Evolutionary conservation across 148 eudicot genomes (phyloP), one percentile per base, ranked within the genome.

Genomic region (Camellia japonica): DNA sequence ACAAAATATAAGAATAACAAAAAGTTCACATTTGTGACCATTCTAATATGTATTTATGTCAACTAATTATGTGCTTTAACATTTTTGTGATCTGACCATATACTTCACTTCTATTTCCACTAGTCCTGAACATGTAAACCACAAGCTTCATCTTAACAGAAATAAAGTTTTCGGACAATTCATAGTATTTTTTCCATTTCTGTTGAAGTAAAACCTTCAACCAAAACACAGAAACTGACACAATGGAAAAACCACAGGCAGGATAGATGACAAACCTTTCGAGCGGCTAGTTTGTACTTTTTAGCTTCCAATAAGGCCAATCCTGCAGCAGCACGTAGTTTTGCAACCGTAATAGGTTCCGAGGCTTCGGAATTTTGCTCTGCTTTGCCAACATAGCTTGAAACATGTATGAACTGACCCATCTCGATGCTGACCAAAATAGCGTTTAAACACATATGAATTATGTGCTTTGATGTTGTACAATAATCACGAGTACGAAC

Each of bases 401-500:
- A 78, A 73, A 96, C 99, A 83, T 96, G 99, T 2, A 94, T 78
- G 80, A 96, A 96, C 85, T 96, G 97, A 54, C 94, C 93, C 95
- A 93, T 88, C 89, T 96, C 99, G 75, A 96, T 93, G 88, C 99
- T 96, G 46, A 93, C 98, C 82, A 96, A 85, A 75, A 93, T 96
- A 4, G 99, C 92, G 86, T 91, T 96, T 83, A 93, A 79, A 73
- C 99, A 96, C 99, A 96, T 93, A 72, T 90, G 90, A 68, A 91
- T 87, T 18, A 96, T 92, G 81, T 96, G 99, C 86, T 93, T 96
- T 58, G 91, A 86, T 15, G 97, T 93, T 44, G 99, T 96, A 83
- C 99, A 96, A 80, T 96, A 96, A 84, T 96, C 99, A 86, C 98
- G 99, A 71, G 99, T 90, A n/a, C 98, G 98, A 44, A 91, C 89